A percentile compares a stretch with the other conserved stretches of the same genome.
Evolutionary conservation across 108 stramenopile genomes (phyloP).

Genomic region (Nitzschia sp.): DNA sequence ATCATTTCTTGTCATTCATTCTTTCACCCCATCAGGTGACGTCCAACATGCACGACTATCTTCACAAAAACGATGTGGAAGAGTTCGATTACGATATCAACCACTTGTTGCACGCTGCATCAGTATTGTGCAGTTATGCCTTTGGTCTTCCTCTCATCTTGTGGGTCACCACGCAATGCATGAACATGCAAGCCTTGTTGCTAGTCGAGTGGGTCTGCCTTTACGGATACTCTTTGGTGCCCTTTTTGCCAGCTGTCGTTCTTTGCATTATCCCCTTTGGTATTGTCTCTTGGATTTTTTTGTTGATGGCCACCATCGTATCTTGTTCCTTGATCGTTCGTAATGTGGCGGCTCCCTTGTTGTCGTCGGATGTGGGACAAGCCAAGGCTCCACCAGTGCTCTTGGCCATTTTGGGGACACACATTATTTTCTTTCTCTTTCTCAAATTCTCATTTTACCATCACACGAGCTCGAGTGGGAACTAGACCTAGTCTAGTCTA

Average conservation of each 20-base stretch:
- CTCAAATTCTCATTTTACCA: conserved; percentile 77
- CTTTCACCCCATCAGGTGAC: conserved; percentile 26
- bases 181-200: conserved; percentile 47
- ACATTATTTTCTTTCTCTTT: conserved; percentile 68
- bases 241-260: conserved; percentile 63
- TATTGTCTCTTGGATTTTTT: conserved; percentile 54
- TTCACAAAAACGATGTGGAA: conserved; percentile 52
- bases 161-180: conserved; percentile 56
- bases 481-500: too few relatives aligned
- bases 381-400: conserved; percentile 64
- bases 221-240: conserved; percentile 82
- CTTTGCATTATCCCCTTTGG: conserved; percentile 58
- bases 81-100: conserved; percentile 83
- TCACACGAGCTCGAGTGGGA: conserved; percentile 9
- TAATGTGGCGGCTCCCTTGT: conserved; percentile 62
- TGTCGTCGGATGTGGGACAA: conserved; percentile 41
- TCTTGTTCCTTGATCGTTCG: conserved; percentile 67
- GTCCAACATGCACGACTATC: conserved; percentile 36
- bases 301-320: conserved; percentile 49
- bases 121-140: conserved; percentile 51
- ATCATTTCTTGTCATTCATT: background rate
- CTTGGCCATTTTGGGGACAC: conserved; percentile 62
- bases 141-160: conserved; percentile 54
- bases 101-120: conserved; percentile 66
- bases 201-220: conserved; percentile 70